A percentile compares a stretch with the other conserved stretches of the same genome.
These are phyloP conservation scores for Trifolium repens DNA, from an alignment of 306 rosid genomes.

Conservation along the genomic window DNA sequence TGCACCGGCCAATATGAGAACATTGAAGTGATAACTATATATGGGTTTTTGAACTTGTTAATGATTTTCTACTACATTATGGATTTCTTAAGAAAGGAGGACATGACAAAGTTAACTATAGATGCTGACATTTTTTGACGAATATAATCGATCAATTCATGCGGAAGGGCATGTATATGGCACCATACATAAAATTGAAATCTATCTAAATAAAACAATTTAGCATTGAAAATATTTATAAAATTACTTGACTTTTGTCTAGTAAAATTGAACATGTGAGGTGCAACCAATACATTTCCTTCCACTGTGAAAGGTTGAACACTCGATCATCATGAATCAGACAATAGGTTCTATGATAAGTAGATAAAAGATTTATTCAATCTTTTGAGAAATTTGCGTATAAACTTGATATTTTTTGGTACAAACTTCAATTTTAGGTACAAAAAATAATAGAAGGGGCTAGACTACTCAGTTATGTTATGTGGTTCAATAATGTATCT, in stretches of 20 bases:
- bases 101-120: background rate
- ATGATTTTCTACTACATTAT: background rate
- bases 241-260: background rate
- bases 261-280: background rate
- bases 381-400: background rate
- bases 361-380: background rate
- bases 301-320: background rate
- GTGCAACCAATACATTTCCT: background rate
- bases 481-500: background rate
- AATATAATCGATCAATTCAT: background rate
- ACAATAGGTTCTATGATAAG: background rate
- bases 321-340: background rate
- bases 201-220: background rate
- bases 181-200: no score
- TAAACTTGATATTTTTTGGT: background rate
- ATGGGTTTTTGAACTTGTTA: background rate
- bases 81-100: background rate
- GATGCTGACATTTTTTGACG: background rate
- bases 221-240: background rate
- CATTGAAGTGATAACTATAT: background rate
- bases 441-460: background rate
- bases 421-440: background rate
- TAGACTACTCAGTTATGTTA: background rate
- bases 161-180: background rate
- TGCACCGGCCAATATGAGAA: background rate